Evolutionary conservation across 129 eudicot genomes (phyloP).

Genomic region (Scalesia atractyloides): DNA sequence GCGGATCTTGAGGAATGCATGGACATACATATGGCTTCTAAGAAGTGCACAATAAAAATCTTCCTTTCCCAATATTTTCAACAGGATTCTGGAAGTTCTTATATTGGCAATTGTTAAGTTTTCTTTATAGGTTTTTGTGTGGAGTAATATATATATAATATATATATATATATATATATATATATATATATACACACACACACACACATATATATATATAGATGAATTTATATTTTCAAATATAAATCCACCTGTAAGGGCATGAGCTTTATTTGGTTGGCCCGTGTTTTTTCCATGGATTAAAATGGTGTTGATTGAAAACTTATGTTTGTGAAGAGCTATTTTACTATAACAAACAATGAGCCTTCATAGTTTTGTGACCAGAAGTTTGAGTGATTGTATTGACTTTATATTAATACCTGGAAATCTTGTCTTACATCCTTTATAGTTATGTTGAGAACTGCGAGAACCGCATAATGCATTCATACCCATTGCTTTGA

Average conservation of each 20-base stretch:
- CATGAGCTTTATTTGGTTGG: slow-evolving; percentile 24
- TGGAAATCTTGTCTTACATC: slow-evolving; percentile 19
- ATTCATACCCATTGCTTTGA: too few relatives aligned
- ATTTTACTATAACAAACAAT: slow-evolving; percentile 17
- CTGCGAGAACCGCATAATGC: too few relatives aligned
- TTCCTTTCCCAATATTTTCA: slow-evolving; percentile 34
- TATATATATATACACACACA: background rate
- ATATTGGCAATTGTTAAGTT: slow-evolving; percentile 40
- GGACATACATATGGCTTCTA: slow-evolving; percentile 49
- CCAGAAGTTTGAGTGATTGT: slow-evolving; percentile 24
- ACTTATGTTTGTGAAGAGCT: slow-evolving; percentile 32
- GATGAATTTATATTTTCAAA: slow-evolving; percentile 17
- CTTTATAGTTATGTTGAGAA: background rate
- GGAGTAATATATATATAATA: slow-evolving; percentile 8
- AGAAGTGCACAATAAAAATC: slow-evolving; percentile 46
- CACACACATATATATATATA: background rate
- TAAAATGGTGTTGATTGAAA: slow-evolving; percentile 26
- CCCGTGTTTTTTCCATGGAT: slow-evolving; percentile 28
- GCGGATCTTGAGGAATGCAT: slow-evolving; percentile 74
- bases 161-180: slow-evolving; percentile 1
- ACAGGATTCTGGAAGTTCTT: slow-evolving; percentile 44
- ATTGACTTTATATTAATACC: slow-evolving; percentile 15
- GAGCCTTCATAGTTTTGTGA: slow-evolving; percentile 22
- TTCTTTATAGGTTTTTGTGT: slow-evolving; percentile 27
- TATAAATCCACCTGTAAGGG: slow-evolving; percentile 18